These are phyloP conservation scores for Adansonia digitata DNA, from an alignment of 345 rosid genomes.

Conservation along the genomic window DNA sequence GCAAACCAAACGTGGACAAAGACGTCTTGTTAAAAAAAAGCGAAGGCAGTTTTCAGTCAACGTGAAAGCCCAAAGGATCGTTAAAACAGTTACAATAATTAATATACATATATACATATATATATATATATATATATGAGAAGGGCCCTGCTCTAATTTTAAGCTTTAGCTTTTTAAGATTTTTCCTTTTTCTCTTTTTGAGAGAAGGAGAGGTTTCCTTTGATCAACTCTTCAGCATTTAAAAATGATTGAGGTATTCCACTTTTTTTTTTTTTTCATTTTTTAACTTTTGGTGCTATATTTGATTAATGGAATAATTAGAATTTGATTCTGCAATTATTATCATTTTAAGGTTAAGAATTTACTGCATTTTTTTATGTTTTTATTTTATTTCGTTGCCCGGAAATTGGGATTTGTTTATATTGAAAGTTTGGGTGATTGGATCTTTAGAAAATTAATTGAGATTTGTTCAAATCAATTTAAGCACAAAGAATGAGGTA, in stretches of 20 bases:
- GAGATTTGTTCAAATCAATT: not conserved
- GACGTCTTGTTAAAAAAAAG: no score
- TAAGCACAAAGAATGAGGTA: not conserved
- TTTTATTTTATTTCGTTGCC: not conserved
- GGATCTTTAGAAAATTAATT: not conserved
- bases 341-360: not conserved
- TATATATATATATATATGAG: not conserved
- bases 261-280: not conserved
- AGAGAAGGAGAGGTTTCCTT: no score
- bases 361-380: not conserved
- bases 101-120: no score
- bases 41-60: no score
- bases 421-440: not conserved
- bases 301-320: not conserved
- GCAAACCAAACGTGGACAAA: no score
- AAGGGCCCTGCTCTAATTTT: no score
- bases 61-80: no score
- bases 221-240: constrained; percentile 1
- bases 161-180: no score
- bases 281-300: not conserved
- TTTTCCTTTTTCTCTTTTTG: no score
- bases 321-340: not conserved
- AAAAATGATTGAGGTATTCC: not conserved
- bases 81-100: not conserved
- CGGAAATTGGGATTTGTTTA: not conserved